Base-by-base conservation (phyloP, 306 rosid genomes). In the Lupinus albus region DNA sequence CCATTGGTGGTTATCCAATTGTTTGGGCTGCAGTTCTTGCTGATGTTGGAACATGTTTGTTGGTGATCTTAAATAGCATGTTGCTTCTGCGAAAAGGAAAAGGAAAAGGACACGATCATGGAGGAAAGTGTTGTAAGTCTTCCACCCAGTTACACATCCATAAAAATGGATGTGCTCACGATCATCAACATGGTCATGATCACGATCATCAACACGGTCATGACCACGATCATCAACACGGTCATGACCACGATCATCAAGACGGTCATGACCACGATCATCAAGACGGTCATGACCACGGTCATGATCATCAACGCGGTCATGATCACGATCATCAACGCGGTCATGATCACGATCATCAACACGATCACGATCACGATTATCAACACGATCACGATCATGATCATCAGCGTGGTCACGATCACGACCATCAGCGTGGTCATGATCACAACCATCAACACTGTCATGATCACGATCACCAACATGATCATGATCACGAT, bases 1-100 rank as follows among this genome's bases (percentile, higher is more conserved):
- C 90, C 70, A 58, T 94, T 65, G 88, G 76, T 15, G 99, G 99
- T 25, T 84, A 90, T 74, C 99, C 99, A 12, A 81, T 90, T 44
- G 88, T 94, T 55, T 90, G 99, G 97, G 99, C 97, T n/a, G 99
- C 99, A 54, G 99, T 94, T 81, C 89, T 90, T 45, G 97, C 96
- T 8, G 99, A 94, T 78, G 96, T 87, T 44, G 99, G 99, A 66
- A 91, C 96, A 11, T 90, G 99, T 64, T 1, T 94, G 48, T 74
- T 88, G 15, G 99, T 94, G 36, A 94, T 88, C 55, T 72, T 90
- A 11, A 94, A 94, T 78, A 94, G 97, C 83, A 94, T 94, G 99
- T 77, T 90, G 12, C 87, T 94, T 57, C 71, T 94, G 72, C 63
- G 5, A 33, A 84, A 66, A 44, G 68, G 80, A 4, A 48, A 78